Evolutionary conservation across 2,329 filamentous ascomycete genomes (phyloP).

Genomic region (Lachnellula willkommii): DNA sequence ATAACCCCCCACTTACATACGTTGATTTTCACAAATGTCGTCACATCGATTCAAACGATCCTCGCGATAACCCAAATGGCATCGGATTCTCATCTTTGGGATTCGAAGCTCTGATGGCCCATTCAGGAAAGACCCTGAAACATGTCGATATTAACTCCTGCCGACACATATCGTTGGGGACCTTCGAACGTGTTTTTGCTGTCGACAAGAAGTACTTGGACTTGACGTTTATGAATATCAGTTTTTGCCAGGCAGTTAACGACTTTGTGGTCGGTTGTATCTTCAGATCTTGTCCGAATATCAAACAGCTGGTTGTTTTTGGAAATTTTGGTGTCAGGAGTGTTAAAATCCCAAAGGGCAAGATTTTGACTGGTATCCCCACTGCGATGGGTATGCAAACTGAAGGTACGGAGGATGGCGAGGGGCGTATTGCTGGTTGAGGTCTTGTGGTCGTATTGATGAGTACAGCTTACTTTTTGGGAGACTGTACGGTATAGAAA

Average conservation of each 20-base stretch:
- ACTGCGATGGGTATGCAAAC: constrained; percentile 57
- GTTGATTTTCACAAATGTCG: constrained; percentile 75
- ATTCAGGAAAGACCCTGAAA: constrained; percentile 64
- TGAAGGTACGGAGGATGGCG: constrained; percentile 40
- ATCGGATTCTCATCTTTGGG: constrained; percentile 71
- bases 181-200: constrained; percentile 71
- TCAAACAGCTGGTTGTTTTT: constrained; percentile 57
- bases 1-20: constrained; percentile 63
- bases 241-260: constrained; percentile 66
- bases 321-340: constrained; percentile 59
- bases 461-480: background rate
- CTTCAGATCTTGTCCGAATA: constrained; percentile 57
- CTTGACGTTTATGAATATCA: constrained; percentile 68
- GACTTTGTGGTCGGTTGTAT: constrained; percentile 59
- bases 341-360: constrained; percentile 48
- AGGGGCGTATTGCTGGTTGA: constrained; percentile 10
- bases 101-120: constrained; percentile 76
- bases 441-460: background rate
- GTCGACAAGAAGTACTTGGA: constrained; percentile 57
- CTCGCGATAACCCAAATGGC: constrained; percentile 58
- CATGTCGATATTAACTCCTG: constrained; percentile 76
- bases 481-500: background rate
- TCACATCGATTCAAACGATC: constrained; percentile 65
- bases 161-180: constrained; percentile 67
- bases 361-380: constrained; percentile 53